Percentiles rank a stretch among this genome's conserved stretches.
Conservation (phyloP, 768 basidiomycete species). For the Tubosaeta sp. region DNA sequence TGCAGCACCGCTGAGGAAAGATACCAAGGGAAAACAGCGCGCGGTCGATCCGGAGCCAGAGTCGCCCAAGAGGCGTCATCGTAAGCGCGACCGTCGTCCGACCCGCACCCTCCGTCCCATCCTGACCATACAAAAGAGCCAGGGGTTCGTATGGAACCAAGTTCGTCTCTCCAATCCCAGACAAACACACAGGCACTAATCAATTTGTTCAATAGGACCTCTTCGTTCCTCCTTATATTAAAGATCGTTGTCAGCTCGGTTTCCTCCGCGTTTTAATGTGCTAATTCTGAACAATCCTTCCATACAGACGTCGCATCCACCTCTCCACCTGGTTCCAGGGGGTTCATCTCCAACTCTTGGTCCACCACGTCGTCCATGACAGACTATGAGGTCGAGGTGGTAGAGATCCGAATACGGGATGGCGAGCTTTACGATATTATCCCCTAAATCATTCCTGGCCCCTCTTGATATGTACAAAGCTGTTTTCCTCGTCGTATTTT, state of each 20-base stretch:
- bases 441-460: conserved; percentile 34
- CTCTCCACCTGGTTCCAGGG: conserved; percentile 67
- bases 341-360: conserved; percentile 64
- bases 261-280: conserved; percentile 15
- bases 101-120: conserved; percentile 72
- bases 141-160: conserved; percentile 92
- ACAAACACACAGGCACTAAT: not conserved
- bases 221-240: conserved; percentile 85
- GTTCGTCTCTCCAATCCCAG: conserved; percentile 39
- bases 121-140: conserved; percentile 80
- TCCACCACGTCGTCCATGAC: conserved; percentile 62
- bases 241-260: conserved; percentile 74
- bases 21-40: conserved; percentile 78
- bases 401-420: conserved; percentile 80
- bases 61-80: conserved; percentile 43
- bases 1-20: conserved; percentile 44
- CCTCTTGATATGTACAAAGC: conserved; percentile 10
- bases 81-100: conserved; percentile 51
- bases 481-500: not conserved
- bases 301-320: conserved; percentile 73
- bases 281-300: conserved; percentile 2
- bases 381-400: conserved; percentile 83
- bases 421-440: conserved; percentile 76
- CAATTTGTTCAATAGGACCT: conserved; percentile 53
- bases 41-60: conserved; percentile 66